A percentile compares a stretch with the other conserved stretches of the same genome.
Conservation (phyloP, 2,329 filamentous ascomycete genomes). For the Arthrobotrys musiformis region DNA sequence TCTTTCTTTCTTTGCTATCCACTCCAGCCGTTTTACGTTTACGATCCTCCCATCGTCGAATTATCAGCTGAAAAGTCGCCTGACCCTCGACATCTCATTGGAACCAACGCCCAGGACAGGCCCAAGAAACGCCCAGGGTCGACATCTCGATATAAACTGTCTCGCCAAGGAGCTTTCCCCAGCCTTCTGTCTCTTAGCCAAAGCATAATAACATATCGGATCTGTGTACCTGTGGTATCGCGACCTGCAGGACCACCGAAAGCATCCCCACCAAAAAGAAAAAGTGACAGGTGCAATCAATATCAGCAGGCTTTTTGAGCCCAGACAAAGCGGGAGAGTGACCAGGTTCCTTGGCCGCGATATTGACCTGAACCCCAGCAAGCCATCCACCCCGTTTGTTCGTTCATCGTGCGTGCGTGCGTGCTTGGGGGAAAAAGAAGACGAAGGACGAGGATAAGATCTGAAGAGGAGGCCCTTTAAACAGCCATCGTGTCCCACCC, state of each 20-base stretch:
- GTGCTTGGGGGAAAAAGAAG: neutral
- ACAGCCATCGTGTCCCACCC: slow-evolving; percentile 18
- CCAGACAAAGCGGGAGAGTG: slow-evolving; percentile 20
- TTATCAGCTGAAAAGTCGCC: slow-evolving; percentile 31
- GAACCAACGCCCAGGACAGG: slow-evolving; percentile 37
- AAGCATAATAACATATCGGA: slow-evolving; percentile 6
- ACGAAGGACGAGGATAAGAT: neutral
- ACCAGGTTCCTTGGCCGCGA: slow-evolving; percentile 26
- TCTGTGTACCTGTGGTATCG: slow-evolving; percentile 15
- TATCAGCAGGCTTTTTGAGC: slow-evolving; percentile 26
- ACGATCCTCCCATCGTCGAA: slow-evolving; percentile 15
- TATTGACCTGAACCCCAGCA: neutral
- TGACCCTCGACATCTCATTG: slow-evolving; percentile 32
- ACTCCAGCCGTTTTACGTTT: slow-evolving; percentile 25
- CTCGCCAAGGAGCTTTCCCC: slow-evolving; percentile 33
- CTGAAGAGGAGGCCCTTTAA: slow-evolving; percentile 2
- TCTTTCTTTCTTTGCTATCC: slow-evolving; percentile 41
- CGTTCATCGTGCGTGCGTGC: neutral
- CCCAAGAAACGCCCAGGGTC: slow-evolving; percentile 46
- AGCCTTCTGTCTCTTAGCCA: slow-evolving; percentile 27
- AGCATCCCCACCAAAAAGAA: neutral
- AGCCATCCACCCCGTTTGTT: slow-evolving; percentile 17
- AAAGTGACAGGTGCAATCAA: slow-evolving; percentile 6
- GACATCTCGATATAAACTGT: slow-evolving; percentile 10
- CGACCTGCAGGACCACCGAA: neutral